phyloP scores from a whole-genome alignment of 73 alveolate species.

The Loxodes magnus region DNA sequence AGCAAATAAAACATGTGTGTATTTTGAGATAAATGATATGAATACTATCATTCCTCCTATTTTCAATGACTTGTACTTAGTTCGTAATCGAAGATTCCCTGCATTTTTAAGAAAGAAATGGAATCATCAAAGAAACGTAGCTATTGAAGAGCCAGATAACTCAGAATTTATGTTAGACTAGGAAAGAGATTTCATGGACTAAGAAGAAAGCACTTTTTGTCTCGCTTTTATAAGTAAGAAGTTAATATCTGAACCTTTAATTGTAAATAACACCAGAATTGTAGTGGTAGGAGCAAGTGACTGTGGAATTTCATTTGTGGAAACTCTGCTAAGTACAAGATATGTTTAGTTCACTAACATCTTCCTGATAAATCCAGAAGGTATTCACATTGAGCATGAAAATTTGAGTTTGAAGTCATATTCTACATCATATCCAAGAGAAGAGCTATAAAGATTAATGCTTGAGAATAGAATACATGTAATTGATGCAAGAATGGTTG shows the following conservation, averaged over 20 bases:
- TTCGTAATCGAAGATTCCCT: conserved; percentile 93
- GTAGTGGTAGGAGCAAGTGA: conserved; percentile 97
- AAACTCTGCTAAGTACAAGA: conserved; percentile 81
- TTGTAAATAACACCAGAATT: conserved; percentile 89
- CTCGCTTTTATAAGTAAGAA: conserved; percentile 83
- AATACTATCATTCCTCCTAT: conserved; percentile 75
- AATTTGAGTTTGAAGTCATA: conserved; percentile 72
- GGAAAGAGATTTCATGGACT: conserved; percentile 85
- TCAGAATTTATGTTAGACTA: conserved; percentile 71
- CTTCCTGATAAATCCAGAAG: conserved; percentile 96
- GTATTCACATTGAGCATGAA: conserved; percentile 79
- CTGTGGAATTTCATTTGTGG: conserved; percentile 94
- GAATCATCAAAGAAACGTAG: conserved; percentile 71
- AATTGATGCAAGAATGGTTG: conserved; percentile 89
- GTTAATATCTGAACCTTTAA: conserved; percentile 74
- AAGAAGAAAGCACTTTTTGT: conserved; percentile 81
- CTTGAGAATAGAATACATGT: conserved; percentile 92
- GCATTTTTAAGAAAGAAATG: conserved; percentile 87
- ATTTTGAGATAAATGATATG: conserved; percentile 84
- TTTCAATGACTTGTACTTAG: conserved; percentile 84
- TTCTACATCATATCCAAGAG: conserved; percentile 79
- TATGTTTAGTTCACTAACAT: conserved; percentile 86
- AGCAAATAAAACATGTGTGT: conserved; percentile 79
- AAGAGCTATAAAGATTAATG: conserved; percentile 85
- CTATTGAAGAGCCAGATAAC: conserved; percentile 62